Base-by-base conservation (phyloP, 805 yeast genomes). In the Vanderwaltozyma verrucispora region DNA sequence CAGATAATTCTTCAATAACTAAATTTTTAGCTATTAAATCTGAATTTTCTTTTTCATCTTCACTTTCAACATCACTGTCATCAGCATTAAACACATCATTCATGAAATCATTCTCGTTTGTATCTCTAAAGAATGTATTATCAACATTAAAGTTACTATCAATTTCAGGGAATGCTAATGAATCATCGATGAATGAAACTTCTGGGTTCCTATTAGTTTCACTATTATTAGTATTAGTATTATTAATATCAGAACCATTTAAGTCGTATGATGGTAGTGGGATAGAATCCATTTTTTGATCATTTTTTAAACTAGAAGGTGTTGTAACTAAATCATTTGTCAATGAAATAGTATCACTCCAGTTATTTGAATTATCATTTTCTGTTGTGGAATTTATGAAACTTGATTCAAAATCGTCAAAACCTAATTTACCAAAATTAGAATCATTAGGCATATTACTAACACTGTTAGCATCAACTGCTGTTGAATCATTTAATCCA, bases 151-250 rank as follows among this genome's bases (percentile, higher is more conserved):
- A 16, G 15, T 20, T n/a, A 3, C 20, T 12, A 20, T 24, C 5
- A 16, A 23, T 31, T 14, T 44, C 48, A 20, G 54, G 53, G 39
- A 52, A 52, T 5, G 56, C 56, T 16, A 52, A 32, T 9, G 50
- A 38, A 7, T 48, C 21, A 31, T 51, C 56, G 30, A 51, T 43
- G 33, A 51, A 51, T 5, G 50, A 43, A 2, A 10, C 17, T n/a
- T n/a, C 18, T 14, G 5, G 20, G 10, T 16, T n/a, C 9, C 14
- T 14, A 15, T 14, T 24, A 21, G 4, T 5, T 21, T 14, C 21
- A 4, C 6, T 25, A 3, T 20, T 28, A 20, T 5, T 2, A 2
- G 10, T 16, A 17, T 3, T 4, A 3, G 10, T 7, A 20, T 5
- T 36, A 10, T 20, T 4, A n/a, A n/a, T n/a, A n/a, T n/a, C n/a